A percentile compares a stretch with the other conserved stretches of the same genome.
Evolutionary conservation across 2,329 filamentous ascomycete species (phyloP).

Genomic region (Cercospora sesami): DNA sequence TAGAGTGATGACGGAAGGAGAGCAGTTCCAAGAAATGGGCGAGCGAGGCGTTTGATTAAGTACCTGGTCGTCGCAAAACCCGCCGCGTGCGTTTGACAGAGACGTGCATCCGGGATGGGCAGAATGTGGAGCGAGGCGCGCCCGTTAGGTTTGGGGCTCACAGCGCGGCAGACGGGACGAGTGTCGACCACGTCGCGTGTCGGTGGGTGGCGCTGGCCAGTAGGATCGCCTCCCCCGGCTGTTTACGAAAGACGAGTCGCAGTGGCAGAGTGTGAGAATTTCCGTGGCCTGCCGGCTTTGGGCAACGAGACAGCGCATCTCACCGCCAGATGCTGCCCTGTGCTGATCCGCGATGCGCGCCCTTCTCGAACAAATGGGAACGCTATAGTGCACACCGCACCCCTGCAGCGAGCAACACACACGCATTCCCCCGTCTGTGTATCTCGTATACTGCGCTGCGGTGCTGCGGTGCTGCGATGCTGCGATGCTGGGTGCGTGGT

Average conservation of each 20-base stretch:
- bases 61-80: conserved; percentile 6
- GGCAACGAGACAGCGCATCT: conserved; percentile 13
- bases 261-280: background rate
- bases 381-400: background rate
- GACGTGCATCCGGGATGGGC: conserved; percentile 12
- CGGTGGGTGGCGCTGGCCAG: background rate
- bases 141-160: conserved; percentile 9
- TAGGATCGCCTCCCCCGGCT: background rate
- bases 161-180: conserved; percentile 18
- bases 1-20: background rate
- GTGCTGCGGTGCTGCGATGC: too few species aligned
- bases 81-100: conserved; percentile 6
- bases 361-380: conserved; percentile 1
- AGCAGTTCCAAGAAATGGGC: background rate
- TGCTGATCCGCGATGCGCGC: conserved; percentile 1
- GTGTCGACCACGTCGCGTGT: conserved; percentile 5
- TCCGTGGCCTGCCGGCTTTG: background rate
- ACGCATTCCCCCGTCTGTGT: background rate
- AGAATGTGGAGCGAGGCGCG: conserved; percentile 6
- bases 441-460: background rate
- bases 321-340: conserved; percentile 8
- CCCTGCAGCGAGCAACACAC: conserved; percentile 1
- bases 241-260: background rate
- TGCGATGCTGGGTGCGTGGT: background rate
- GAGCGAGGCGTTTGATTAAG: conserved; percentile 18